Evolutionary conservation across 805 yeast genomes (phyloP).

Genomic region (Wickerhamiella lipophila): DNA sequence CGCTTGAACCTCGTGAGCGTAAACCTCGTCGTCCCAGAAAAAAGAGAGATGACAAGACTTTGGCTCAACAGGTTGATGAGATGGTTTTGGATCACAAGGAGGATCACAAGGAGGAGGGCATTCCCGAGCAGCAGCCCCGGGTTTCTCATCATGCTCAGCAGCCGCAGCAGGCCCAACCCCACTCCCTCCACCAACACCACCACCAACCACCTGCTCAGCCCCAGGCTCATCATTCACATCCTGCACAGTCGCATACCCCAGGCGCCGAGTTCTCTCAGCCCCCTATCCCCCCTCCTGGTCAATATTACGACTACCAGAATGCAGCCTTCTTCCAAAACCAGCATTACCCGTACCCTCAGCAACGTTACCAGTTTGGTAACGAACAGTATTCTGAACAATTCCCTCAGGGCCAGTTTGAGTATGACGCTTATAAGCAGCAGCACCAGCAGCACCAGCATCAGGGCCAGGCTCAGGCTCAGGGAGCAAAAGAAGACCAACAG

Average conservation of each 20-base stretch:
- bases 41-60: background rate
- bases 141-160: background rate
- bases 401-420: constrained; percentile 1
- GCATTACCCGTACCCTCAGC: constrained; percentile 10
- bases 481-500: constrained; percentile 2
- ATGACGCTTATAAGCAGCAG: background rate
- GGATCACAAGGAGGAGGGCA: background rate
- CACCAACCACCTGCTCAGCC: too few relatives aligned
- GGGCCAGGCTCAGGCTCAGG: constrained; percentile 5
- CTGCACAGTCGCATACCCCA: background rate
- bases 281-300: background rate
- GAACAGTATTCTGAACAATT: background rate
- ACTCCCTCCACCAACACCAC: background rate
- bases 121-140: background rate
- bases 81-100: constrained; percentile 2
- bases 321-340: constrained; percentile 7
- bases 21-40: constrained; percentile 3
- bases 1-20: constrained; percentile 3
- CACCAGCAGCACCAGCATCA: constrained; percentile 8
- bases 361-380: constrained; percentile 4
- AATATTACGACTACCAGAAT: background rate
- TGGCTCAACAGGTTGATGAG: background rate
- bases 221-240: background rate
- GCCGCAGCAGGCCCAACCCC: constrained; percentile 3
- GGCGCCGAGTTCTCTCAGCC: background rate